Evolutionary conservation across 2,329 filamentous ascomycete genomes (phyloP).

Genomic region (Thermoascus crustaceus): DNA sequence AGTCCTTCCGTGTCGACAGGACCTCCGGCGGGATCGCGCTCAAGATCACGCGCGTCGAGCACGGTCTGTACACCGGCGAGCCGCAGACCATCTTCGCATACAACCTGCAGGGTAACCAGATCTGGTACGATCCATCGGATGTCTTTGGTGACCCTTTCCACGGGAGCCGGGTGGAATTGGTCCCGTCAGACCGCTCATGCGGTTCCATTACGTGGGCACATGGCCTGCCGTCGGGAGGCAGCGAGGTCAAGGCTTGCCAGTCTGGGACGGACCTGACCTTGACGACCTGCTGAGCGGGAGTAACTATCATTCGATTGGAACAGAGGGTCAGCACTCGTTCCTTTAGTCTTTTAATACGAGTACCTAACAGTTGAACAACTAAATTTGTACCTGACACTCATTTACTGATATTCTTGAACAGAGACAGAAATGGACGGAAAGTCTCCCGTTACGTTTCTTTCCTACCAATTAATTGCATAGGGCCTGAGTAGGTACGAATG

Average conservation of each 20-base stretch:
- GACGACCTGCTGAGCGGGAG: slow-evolving; percentile 16
- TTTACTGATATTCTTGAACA: too few species aligned
- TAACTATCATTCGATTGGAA: too few species aligned
- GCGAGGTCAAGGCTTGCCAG: slow-evolving; percentile 18
- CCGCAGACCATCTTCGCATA: slow-evolving; percentile 38
- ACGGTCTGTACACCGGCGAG: slow-evolving; percentile 26
- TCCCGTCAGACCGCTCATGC: slow-evolving; percentile 13
- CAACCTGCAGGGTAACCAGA: slow-evolving; percentile 22
- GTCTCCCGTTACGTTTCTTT: too few species aligned
- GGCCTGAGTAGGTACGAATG: too few species aligned
- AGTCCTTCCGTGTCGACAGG: slow-evolving; percentile 27
- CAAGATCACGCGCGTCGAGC: slow-evolving; percentile 29
- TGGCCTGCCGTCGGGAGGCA: slow-evolving; percentile 26
- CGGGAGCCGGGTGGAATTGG: slow-evolving; percentile 18
- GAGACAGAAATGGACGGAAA: too few species aligned
- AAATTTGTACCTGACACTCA: too few species aligned
- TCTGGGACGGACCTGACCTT: slow-evolving; percentile 18
- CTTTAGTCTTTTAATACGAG: too few species aligned
- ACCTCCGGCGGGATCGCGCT: slow-evolving; percentile 34
- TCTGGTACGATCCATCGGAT: slow-evolving; percentile 39
- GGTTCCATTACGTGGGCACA: slow-evolving; percentile 20
- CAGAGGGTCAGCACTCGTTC: too few species aligned
- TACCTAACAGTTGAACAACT: too few species aligned
- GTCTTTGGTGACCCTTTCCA: slow-evolving; percentile 38
- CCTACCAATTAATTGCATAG: too few species aligned